Conservation (phyloP, 176 grass and related monocot genomes). For the Themeda triandra region DNA sequence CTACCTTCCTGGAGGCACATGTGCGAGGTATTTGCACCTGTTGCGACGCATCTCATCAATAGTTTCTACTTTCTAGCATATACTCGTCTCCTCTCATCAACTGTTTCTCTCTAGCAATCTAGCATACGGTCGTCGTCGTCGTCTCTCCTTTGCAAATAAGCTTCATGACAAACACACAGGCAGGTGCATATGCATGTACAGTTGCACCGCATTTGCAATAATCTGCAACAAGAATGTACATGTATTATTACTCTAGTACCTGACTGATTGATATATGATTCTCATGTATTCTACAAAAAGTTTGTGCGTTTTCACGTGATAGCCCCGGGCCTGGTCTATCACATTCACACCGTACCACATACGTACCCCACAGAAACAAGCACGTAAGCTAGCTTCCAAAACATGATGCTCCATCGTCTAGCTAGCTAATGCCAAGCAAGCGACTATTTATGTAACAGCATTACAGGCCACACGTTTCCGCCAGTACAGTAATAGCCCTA, state of each 20-base stretch:
- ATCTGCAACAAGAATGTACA: not conserved
- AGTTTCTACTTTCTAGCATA: conserved; percentile 8
- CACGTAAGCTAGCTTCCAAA: not conserved
- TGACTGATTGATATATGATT: not conserved
- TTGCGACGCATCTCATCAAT: conserved; percentile 6
- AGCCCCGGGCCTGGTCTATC: too few species aligned
- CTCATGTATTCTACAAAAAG: not conserved
- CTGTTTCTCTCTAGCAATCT: too few species aligned
- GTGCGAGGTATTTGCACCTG: conserved; percentile 2
- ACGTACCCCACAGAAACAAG: not conserved
- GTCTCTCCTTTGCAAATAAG: not conserved
- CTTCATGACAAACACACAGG: not conserved
- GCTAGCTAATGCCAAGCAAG: not conserved
- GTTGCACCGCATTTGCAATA: not conserved
- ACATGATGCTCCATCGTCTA: not conserved
- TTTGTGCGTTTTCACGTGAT: not conserved
- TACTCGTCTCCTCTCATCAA: too few species aligned
- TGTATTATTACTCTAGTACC: not conserved
- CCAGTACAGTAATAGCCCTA: not conserved
- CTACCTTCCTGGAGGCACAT: conserved; percentile 25
- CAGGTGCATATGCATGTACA: not conserved
- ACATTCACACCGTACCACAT: not conserved
- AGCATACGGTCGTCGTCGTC: not conserved
- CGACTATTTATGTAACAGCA: not conserved
- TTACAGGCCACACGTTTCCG: conserved; percentile 19